These are phyloP conservation scores for Pterocarpus macrocarpus DNA, from an alignment of 306 rosid species.

Conservation along the genomic window DNA sequence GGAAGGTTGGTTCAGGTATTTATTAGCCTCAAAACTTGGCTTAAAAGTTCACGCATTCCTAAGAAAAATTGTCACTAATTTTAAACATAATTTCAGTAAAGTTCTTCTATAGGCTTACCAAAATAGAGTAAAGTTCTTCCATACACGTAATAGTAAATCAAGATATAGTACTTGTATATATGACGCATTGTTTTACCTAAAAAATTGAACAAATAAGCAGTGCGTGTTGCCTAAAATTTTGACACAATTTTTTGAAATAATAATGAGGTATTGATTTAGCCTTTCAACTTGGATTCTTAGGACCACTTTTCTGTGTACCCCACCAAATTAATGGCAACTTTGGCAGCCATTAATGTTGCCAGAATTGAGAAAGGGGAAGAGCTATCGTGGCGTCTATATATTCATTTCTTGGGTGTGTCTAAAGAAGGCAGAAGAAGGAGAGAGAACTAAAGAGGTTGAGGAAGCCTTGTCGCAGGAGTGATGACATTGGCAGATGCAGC, in stretches of 20 bases:
- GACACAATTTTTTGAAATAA: not conserved
- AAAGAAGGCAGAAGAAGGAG: not conserved
- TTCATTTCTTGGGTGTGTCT: not conserved
- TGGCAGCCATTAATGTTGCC: not conserved
- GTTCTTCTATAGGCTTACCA: not conserved
- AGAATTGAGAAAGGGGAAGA: not conserved
- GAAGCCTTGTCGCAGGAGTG: slow-evolving; percentile 45
- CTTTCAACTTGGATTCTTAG: slow-evolving; percentile 13
- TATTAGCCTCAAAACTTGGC: not conserved
- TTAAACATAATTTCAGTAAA: not conserved
- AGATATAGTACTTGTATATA: too few relatives aligned
- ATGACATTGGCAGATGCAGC: slow-evolving; percentile 32
- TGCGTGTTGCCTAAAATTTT: not conserved
- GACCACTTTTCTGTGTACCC: slow-evolving; percentile 11
- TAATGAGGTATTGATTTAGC: not conserved
- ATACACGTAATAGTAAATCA: not conserved
- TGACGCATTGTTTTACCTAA: not conserved
- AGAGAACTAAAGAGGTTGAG: slow-evolving; percentile 21
- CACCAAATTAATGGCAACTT: slow-evolving; percentile 23
- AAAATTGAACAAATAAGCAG: not conserved
- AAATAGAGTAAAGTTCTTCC: too few relatives aligned
- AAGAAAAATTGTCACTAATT: not conserved
- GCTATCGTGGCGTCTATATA: not conserved
- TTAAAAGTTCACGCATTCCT: too few relatives aligned
- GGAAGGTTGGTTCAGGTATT: not conserved